Conservation (phyloP, 495 filamentous ascomycete species). For the Penicillium steckii region DNA sequence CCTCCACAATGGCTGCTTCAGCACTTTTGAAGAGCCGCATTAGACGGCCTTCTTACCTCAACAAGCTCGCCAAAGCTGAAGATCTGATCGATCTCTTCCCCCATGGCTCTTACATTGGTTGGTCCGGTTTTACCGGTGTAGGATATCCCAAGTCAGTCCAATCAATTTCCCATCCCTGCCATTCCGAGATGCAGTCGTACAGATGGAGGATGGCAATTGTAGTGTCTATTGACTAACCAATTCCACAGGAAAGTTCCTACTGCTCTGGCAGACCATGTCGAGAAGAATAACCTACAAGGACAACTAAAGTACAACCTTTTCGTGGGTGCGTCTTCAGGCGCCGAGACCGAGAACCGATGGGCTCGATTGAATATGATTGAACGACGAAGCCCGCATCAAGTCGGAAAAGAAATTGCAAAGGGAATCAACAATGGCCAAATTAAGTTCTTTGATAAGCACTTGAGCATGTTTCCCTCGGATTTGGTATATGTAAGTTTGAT, state of each 20-base stretch:
- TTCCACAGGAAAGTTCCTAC: slow-evolving; percentile 75
- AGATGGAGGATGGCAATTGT: background rate
- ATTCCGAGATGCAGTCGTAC: background rate
- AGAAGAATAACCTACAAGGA: slow-evolving; percentile 83
- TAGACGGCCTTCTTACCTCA: slow-evolving; percentile 71
- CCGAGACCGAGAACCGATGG: slow-evolving; percentile 92
- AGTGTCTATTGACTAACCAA: background rate
- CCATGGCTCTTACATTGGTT: slow-evolving; percentile 79
- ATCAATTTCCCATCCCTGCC: background rate
- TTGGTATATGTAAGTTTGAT: slow-evolving; percentile 66
- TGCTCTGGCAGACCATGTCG: slow-evolving; percentile 83
- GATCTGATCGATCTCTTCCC: slow-evolving; percentile 81
- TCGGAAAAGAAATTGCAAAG: slow-evolving; percentile 87
- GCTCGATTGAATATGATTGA: slow-evolving; percentile 85
- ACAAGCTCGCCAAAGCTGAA: slow-evolving; percentile 74
- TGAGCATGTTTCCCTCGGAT: slow-evolving; percentile 91
- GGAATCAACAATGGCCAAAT: slow-evolving; percentile 88
- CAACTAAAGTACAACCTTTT: slow-evolving; percentile 83
- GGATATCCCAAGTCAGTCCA: slow-evolving; percentile 79
- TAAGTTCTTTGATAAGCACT: slow-evolving; percentile 89
- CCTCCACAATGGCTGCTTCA: slow-evolving; percentile 55
- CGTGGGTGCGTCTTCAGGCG: slow-evolving; percentile 83
- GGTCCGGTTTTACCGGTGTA: slow-evolving; percentile 90
- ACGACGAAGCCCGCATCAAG: slow-evolving; percentile 80
- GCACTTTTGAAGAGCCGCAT: slow-evolving; percentile 74